Conservation (phyloP, 2,329 filamentous ascomycete genomes). For the Colletotrichum tabaci region DNA sequence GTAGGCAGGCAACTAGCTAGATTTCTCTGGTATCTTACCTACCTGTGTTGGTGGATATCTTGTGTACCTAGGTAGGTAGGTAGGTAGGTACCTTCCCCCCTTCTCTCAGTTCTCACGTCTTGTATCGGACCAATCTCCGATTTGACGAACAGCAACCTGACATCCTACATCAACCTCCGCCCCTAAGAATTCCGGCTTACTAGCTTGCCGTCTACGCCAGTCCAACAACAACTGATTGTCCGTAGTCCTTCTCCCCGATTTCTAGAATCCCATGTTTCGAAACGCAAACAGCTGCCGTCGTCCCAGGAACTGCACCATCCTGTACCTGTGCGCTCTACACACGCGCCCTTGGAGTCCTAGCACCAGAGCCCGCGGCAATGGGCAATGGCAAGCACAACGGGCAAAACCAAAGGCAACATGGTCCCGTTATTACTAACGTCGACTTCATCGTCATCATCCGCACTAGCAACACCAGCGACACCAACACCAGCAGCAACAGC, state of each 20-base stretch:
- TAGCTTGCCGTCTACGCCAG: constrained; percentile 1
- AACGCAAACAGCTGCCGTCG: constrained; percentile 35
- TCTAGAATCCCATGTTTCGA: constrained; percentile 41
- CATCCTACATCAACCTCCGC: constrained; percentile 20
- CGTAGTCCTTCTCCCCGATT: constrained; percentile 29
- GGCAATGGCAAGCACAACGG: not conserved
- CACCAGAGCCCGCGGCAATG: not conserved
- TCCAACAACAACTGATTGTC: constrained; percentile 6
- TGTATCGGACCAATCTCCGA: constrained; percentile 23
- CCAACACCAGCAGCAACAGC: constrained; percentile 9
- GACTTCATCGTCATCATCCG: constrained; percentile 11
- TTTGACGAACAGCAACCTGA: constrained; percentile 20
- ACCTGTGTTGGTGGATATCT: too few relatives aligned
- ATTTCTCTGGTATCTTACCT: too few relatives aligned
- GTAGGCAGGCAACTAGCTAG: too few relatives aligned
- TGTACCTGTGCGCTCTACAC: constrained; percentile 34
- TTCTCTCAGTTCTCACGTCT: not conserved
- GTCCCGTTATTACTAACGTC: too few relatives aligned
- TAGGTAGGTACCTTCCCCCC: not conserved
- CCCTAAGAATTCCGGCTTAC: not conserved
- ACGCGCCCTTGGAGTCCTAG: constrained; percentile 13
- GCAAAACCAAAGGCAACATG: too few relatives aligned
- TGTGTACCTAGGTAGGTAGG: too few relatives aligned
- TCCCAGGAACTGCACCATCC: constrained; percentile 38
- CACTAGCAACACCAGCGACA: constrained; percentile 4